Evolutionary conservation across 371 early-diverging fungal species (phyloP).

Genomic region (Lichtheimia hyalospora): DNA sequence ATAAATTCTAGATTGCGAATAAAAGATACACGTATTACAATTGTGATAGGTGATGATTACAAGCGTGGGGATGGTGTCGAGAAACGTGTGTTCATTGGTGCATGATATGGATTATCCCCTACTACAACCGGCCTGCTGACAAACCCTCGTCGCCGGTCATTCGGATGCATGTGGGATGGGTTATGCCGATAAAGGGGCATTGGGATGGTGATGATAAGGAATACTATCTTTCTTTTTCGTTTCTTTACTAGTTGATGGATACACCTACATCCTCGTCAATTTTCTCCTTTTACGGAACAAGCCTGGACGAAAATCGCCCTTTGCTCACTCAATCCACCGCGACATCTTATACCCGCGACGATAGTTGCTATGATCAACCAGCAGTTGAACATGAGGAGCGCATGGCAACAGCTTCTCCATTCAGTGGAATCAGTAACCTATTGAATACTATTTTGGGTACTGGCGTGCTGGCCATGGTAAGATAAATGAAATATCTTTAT

Average conservation of each 20-base stretch:
- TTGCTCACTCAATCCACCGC: slow-evolving; percentile 14
- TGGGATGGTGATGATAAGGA: no score
- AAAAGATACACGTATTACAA: no score
- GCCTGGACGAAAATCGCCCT: slow-evolving; percentile 18
- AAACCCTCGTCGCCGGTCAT: no score
- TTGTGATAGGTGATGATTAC: no score
- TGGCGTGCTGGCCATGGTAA: slow-evolving; percentile 96
- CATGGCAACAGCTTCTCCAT: slow-evolving; percentile 23
- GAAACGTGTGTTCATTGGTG: no score
- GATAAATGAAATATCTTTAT: slow-evolving; percentile 1
- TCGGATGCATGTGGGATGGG: no score
- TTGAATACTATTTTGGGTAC: slow-evolving; percentile 94
- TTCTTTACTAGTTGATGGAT: background rate
- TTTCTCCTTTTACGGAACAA: slow-evolving; percentile 8
- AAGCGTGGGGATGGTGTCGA: no score
- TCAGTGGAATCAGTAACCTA: slow-evolving; percentile 69
- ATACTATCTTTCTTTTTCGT: background rate
- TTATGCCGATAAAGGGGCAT: no score
- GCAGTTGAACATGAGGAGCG: background rate
- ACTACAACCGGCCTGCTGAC: no score
- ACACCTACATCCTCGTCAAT: slow-evolving; percentile 4
- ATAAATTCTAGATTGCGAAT: no score
- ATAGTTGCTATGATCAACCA: background rate
- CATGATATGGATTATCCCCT: no score
- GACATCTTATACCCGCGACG: slow-evolving; percentile 1